Percentiles rank a stretch among this genome's conserved stretches.
These are phyloP conservation scores for Ophioceras dolichostomum DNA, from an alignment of 2,329 filamentous ascomycete species.

Conservation along the genomic window DNA sequence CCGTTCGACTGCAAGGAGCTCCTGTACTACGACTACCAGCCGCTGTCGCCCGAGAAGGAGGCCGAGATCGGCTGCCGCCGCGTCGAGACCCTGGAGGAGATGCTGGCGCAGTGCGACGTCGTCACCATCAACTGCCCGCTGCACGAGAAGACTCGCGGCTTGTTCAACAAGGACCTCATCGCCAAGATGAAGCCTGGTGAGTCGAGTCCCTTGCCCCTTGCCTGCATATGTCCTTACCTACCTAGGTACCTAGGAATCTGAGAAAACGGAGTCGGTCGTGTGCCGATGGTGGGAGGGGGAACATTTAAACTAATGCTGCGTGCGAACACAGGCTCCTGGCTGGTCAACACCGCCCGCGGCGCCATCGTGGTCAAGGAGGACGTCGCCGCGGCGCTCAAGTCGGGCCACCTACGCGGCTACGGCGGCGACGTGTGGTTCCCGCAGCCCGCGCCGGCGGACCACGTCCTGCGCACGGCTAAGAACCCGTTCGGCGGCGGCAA, in stretches of 20 bases:
- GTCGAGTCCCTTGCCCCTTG: constrained; percentile 11
- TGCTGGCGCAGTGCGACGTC: constrained; percentile 87
- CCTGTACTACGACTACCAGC: constrained; percentile 99
- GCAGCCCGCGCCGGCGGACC: constrained; percentile 88
- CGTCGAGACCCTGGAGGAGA: constrained; percentile 81
- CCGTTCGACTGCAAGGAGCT: constrained; percentile 99
- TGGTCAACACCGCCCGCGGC: constrained; percentile 96
- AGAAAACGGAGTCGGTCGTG: no score
- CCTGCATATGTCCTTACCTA: not conserved
- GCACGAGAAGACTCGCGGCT: constrained; percentile 90
- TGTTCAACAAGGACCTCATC: constrained; percentile 93
- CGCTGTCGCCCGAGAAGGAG: constrained; percentile 72
- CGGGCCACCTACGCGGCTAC: constrained; percentile 82
- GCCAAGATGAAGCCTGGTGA: constrained; percentile 90
- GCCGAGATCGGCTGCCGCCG: constrained; percentile 91
- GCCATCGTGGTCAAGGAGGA: constrained; percentile 99
- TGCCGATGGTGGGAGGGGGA: no score
- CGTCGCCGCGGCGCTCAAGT: constrained; percentile 85
- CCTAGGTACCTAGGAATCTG: not conserved
- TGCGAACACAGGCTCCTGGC: constrained; percentile 65
- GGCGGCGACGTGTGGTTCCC: constrained; percentile 93
- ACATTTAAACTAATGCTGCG: no score
- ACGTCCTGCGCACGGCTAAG: constrained; percentile 83
- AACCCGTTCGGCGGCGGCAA: constrained; percentile 95
- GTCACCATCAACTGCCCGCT: constrained; percentile 99